Conservation (phyloP, 148 eudicot species). For the Drosera capensis region DNA sequence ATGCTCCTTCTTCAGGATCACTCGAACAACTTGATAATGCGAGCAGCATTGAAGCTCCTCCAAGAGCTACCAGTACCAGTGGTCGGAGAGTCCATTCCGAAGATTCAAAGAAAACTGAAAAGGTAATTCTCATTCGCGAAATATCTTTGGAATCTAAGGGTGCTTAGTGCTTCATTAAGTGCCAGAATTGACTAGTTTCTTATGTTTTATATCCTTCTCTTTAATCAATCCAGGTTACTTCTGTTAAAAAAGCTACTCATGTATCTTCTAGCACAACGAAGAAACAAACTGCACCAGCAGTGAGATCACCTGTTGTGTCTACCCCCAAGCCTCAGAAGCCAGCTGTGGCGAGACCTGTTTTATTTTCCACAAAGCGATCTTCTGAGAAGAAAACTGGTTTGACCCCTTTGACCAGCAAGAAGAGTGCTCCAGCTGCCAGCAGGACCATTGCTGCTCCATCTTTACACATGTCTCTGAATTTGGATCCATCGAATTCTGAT, state of each 20-base stretch:
- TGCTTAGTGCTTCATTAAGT: slow-evolving; percentile 3
- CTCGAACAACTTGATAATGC: slow-evolving; percentile 12
- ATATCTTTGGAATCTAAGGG: too few species aligned
- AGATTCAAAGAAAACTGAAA: slow-evolving; percentile 17
- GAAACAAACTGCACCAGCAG: slow-evolving; percentile 30
- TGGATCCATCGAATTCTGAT: slow-evolving; percentile 30
- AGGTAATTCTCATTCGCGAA: slow-evolving; percentile 43
- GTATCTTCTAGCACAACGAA: slow-evolving; percentile 18
- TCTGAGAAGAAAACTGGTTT: slow-evolving; percentile 27
- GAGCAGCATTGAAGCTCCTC: not conserved
- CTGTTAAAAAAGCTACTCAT: slow-evolving; percentile 20
- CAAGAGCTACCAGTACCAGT: slow-evolving; percentile 7
- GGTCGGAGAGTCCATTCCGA: slow-evolving; percentile 14
- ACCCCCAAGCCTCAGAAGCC: slow-evolving; percentile 34
- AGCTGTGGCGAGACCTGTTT: slow-evolving; percentile 14
- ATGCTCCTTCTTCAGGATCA: slow-evolving; percentile 10
- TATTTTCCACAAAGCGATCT: slow-evolving; percentile 22
- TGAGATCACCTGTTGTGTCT: slow-evolving; percentile 24
- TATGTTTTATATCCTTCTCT: not conserved
- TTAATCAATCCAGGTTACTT: slow-evolving; percentile 20
- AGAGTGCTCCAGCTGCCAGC: slow-evolving; percentile 21
- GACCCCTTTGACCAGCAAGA: slow-evolving; percentile 27
- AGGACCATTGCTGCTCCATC: slow-evolving; percentile 39
- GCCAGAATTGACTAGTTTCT: slow-evolving; percentile 3
- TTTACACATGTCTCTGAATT: slow-evolving; percentile 59